These are phyloP conservation scores for Carex arenaria DNA, from an alignment of 202 grass and related monocot genomes.

Conservation along the genomic window DNA sequence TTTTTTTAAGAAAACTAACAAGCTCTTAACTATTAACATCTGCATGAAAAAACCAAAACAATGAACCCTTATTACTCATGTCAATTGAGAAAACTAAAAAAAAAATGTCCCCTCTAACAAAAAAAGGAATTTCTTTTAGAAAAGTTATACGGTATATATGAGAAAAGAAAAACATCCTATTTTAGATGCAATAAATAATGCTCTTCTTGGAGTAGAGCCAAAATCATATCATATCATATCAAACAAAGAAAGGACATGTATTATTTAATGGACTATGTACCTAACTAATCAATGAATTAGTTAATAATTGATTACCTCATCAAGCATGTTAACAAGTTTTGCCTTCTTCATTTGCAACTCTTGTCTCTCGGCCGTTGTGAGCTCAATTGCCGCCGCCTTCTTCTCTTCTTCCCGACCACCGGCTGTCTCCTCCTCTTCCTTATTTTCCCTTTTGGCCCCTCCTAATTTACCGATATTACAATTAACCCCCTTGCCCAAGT, in stretches of 20 bases:
- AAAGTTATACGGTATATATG: neutral
- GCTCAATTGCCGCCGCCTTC: constrained; percentile 32
- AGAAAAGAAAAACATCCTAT: neutral
- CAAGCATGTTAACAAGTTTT: constrained; percentile 96
- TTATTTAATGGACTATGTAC: constrained; percentile 15
- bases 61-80: neutral
- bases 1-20: neutral
- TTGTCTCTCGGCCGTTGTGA: constrained; percentile 85
- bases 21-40: neutral
- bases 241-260: neutral
- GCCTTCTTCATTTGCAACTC: constrained; percentile 99
- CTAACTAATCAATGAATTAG: constrained; percentile 15
- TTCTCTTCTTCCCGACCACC: constrained; percentile 33
- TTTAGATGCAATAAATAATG: constrained; percentile 11
- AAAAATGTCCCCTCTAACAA: neutral
- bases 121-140: neutral
- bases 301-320: constrained; percentile 67
- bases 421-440: constrained; percentile 36
- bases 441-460: constrained; percentile 38
- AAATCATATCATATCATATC: constrained; percentile 5
- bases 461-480: constrained; percentile 27
- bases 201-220: neutral
- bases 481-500: constrained; percentile 27
- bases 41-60: neutral
- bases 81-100: neutral